Conservation (phyloP, 2,329 filamentous ascomycete species). For the Corniculantispora saksenae region DNA sequence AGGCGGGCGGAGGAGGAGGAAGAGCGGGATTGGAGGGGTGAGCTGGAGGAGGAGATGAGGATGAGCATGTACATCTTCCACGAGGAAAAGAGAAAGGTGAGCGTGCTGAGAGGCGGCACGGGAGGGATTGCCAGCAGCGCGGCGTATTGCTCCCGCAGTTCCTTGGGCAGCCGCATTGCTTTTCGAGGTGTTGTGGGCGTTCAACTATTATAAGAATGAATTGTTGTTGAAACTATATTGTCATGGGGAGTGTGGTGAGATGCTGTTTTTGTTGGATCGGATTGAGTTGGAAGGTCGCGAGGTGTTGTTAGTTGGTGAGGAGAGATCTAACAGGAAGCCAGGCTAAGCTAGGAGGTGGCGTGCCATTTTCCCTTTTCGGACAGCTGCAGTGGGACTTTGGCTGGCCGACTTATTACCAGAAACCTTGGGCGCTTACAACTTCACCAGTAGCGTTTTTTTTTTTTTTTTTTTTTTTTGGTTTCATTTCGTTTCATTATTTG, state of each 20-base stretch:
- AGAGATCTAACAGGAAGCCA: no score
- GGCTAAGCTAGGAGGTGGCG: conserved; percentile 1
- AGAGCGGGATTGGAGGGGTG: conserved; percentile 64
- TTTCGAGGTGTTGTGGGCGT: no score
- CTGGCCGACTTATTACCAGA: background rate
- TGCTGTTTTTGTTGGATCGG: no score
- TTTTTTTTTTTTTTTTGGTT: no score
- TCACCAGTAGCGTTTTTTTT: background rate
- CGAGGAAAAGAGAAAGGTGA: conserved; percentile 47
- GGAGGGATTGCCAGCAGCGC: no score
- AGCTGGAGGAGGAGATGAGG: conserved; percentile 54
- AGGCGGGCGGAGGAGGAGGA: conserved; percentile 39
- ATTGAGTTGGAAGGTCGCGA: no score
- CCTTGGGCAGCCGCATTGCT: background rate
- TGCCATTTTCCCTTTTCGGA: conserved; percentile 6
- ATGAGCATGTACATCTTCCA: conserved; percentile 71
- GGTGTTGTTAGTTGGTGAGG: no score
- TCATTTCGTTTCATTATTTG: no score
- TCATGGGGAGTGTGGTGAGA: no score
- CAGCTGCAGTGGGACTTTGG: background rate
- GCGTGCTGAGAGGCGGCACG: conserved; percentile 28
- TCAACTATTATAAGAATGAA: no score
- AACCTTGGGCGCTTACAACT: background rate
- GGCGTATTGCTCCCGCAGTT: no score
- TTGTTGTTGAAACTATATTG: no score